phyloP scores from a whole-genome alignment of 352 stramenopile genomes.

The Phytophthora fragariaefolia region DNA sequence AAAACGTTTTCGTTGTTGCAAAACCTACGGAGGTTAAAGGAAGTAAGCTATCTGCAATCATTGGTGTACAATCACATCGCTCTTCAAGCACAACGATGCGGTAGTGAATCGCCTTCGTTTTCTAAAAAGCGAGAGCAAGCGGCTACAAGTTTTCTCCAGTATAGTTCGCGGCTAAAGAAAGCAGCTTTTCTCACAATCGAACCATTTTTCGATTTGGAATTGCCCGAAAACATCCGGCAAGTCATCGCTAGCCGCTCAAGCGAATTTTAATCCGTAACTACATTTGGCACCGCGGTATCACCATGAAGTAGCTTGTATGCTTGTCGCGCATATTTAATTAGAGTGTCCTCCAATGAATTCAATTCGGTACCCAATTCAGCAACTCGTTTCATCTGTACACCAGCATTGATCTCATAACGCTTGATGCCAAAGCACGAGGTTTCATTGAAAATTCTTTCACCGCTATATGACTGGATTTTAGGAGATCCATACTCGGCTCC shows the following conservation, averaged over 20 bases:
- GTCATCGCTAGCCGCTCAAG: constrained; percentile 33
- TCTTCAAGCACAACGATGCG: constrained; percentile 25
- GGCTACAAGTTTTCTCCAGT: constrained; percentile 40
- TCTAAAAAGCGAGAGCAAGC: constrained; percentile 28
- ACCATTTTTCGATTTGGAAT: constrained; percentile 41
- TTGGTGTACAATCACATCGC: constrained; percentile 50
- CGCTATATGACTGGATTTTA: constrained; percentile 64
- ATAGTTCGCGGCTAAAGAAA: constrained; percentile 35
- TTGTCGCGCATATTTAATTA: constrained; percentile 49
- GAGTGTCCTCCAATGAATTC: constrained; percentile 23
- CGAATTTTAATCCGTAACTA: background rate
- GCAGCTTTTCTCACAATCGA: constrained; percentile 39
- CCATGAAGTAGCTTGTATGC: constrained; percentile 40
- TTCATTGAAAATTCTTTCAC: constrained; percentile 66
- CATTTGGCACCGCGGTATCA: background rate
- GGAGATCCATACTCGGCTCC: constrained; percentile 32
- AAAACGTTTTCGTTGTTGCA: constrained; percentile 45
- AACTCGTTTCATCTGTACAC: constrained; percentile 36
- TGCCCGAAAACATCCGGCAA: constrained; percentile 34
- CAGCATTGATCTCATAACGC: constrained; percentile 40
- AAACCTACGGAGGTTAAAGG: constrained; percentile 44
- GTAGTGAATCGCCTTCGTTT: constrained; percentile 17
- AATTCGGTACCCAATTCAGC: constrained; percentile 21
- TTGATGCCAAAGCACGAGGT: constrained; percentile 76
- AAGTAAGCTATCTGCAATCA: constrained; percentile 51